Evolutionary conservation across 169 alveolate genomes (phyloP), one percentile per base, ranked within the genome.

Genomic region (Eimeria praecox): DNA sequence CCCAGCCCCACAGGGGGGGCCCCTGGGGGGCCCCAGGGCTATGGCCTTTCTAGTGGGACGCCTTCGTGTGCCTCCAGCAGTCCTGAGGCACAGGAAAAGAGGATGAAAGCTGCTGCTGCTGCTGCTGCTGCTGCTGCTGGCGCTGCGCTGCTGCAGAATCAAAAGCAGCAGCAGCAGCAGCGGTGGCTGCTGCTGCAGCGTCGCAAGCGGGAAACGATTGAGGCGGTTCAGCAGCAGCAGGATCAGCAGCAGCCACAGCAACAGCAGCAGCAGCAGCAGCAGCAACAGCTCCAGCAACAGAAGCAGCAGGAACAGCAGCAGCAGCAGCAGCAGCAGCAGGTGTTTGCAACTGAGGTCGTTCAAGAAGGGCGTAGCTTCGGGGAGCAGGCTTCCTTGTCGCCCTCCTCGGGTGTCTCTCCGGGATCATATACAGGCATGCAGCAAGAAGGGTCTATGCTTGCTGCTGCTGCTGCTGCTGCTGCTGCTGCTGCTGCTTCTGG

Each of bases 51-150:
- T 12, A 49, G 90, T 73, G 90, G 73, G 71, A 82, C 73, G 71
- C 90, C 90, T 1, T 82, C 90, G 8, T 82, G 90, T 42, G 73
- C 90, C 35, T 33, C 90, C 0, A 44, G 46, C 27, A 82, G n/a
- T n/a, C 73, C 90, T 20, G 24, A n/a, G 46, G 64, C 90, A 82
- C 52, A 44, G 9, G 90, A 82, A 62, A 82, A 27, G 33, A 4
- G 90, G 24, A 49, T 1, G 49, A 46, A 73, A 62, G 90, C 90
- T 27, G 90, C 90, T 82, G 90, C 90, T 24, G 90, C 90, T 44
- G 90, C 90, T 10, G 90, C 73, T 3, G 56, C 42, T 14, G 90
- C 90, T 24, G 90, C 90, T 44, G 90, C 90, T 10, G 90, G 90
- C 40, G 56, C 42, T 14, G 90, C 90, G 0, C 46, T 82, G 73